These are phyloP conservation scores for Malassezia japonica DNA, from an alignment of 1,284 basidiomycete genomes.

Conservation along the genomic window DNA sequence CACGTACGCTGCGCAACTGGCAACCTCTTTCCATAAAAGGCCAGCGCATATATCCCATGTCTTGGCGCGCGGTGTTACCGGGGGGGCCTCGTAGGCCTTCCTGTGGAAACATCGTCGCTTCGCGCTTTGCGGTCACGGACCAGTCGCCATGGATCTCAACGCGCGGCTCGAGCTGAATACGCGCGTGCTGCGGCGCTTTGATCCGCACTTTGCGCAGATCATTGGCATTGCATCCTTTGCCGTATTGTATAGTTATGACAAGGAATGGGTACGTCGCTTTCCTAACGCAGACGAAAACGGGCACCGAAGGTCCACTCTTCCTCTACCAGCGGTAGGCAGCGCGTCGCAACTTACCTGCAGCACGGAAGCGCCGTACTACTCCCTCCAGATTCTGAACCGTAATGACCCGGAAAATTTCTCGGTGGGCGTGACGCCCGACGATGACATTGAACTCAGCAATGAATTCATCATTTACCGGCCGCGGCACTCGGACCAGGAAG, in stretches of 20 bases:
- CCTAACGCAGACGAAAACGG: slow-evolving; percentile 71
- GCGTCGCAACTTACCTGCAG: background rate
- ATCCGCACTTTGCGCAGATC: slow-evolving; percentile 67
- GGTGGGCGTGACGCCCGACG: slow-evolving; percentile 66
- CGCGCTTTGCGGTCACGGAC: slow-evolving; percentile 1
- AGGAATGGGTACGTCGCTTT: slow-evolving; percentile 50
- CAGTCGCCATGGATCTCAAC: slow-evolving; percentile 17
- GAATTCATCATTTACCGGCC: slow-evolving; percentile 66
- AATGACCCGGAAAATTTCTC: slow-evolving; percentile 74
- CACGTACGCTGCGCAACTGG: too few relatives aligned
- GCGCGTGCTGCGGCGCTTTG: slow-evolving; percentile 68
- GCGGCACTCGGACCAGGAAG: slow-evolving; percentile 48
- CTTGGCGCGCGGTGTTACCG: too few relatives aligned
- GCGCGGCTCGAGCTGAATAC: slow-evolving; percentile 55
- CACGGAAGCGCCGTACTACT: slow-evolving; percentile 58
- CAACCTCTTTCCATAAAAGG: too few relatives aligned
- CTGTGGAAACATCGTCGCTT: too few relatives aligned
- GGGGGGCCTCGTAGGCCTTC: too few relatives aligned
- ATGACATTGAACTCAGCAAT: slow-evolving; percentile 58
- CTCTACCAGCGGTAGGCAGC: slow-evolving; percentile 64
- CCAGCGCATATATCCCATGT: too few relatives aligned
- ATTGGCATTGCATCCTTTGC: slow-evolving; percentile 77
- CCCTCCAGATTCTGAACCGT: slow-evolving; percentile 76
- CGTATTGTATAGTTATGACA: slow-evolving; percentile 47
- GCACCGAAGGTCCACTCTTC: slow-evolving; percentile 78